Evolutionary conservation across 2,329 filamentous ascomycete genomes (phyloP).

Genomic region (Simplicillium sp.): DNA sequence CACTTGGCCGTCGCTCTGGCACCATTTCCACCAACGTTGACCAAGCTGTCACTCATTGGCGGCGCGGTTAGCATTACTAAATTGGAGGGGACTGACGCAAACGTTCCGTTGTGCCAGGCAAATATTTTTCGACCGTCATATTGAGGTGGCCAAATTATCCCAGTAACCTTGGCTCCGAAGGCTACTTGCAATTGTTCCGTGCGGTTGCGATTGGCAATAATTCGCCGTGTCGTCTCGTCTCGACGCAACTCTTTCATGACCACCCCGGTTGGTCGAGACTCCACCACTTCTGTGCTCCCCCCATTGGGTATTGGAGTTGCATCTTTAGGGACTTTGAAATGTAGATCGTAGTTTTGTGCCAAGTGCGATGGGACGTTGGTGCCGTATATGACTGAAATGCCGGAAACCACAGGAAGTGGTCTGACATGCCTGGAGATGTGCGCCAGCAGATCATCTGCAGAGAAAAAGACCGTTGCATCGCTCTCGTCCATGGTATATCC

Average conservation of each 20-base stretch:
- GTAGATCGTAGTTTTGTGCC: slow-evolving; percentile 43
- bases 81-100: slow-evolving; percentile 39
- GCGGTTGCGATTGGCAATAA: slow-evolving; percentile 33
- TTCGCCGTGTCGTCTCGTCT: slow-evolving; percentile 33
- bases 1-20: slow-evolving; percentile 38
- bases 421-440: slow-evolving; percentile 45
- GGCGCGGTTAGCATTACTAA: slow-evolving; percentile 38
- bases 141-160: slow-evolving; percentile 39
- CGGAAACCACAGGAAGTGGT: slow-evolving; percentile 38
- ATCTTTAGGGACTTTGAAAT: slow-evolving; percentile 30
- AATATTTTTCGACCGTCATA: slow-evolving; percentile 48
- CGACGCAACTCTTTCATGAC: slow-evolving; percentile 38
- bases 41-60: slow-evolving; percentile 32
- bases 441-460: slow-evolving; percentile 38
- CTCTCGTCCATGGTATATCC: slow-evolving; percentile 41
- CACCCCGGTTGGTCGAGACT: slow-evolving; percentile 31
- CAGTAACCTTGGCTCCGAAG: slow-evolving; percentile 37
- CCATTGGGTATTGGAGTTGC: slow-evolving; percentile 31
- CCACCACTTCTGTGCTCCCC: slow-evolving; percentile 28
- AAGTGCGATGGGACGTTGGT: slow-evolving; percentile 26
- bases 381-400: slow-evolving; percentile 38
- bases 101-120: slow-evolving; percentile 44
- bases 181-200: slow-evolving; percentile 36
- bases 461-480: slow-evolving; percentile 49
- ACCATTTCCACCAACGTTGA: slow-evolving; percentile 32